A percentile compares a stretch with the other conserved stretches of the same genome.
These are phyloP conservation scores for Mortierella sp. DNA, from an alignment of 371 early-diverging fungal genomes.

Conservation along the genomic window DNA sequence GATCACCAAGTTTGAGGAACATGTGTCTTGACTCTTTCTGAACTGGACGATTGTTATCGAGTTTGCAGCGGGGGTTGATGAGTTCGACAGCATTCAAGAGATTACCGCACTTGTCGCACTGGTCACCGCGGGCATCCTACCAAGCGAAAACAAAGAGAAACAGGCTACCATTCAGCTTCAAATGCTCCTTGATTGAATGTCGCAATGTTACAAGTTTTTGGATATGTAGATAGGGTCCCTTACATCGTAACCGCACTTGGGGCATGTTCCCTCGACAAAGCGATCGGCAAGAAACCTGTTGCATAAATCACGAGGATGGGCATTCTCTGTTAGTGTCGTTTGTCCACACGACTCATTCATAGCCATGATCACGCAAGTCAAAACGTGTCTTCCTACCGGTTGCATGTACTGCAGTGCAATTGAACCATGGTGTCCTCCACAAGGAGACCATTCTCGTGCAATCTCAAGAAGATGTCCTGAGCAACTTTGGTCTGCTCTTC, in stretches of 20 bases:
- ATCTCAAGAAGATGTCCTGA: conserved; percentile 92
- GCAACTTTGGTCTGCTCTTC: conserved; percentile 91
- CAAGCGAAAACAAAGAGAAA: not conserved
- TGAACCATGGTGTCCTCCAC: conserved; percentile 86
- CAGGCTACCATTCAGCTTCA: too few species aligned
- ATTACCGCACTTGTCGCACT: conserved; percentile 98
- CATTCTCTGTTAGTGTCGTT: not conserved
- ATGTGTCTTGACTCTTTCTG: conserved; percentile 91
- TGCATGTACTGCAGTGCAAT: conserved; percentile 91
- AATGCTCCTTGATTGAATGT: too few species aligned
- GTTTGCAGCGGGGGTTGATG: conserved; percentile 94
- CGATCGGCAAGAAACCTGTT: conserved; percentile 93
- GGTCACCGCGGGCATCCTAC: conserved; percentile 98
- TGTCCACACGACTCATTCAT: not conserved
- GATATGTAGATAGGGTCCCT: not conserved
- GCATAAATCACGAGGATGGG: not conserved
- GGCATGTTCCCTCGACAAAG: conserved; percentile 98
- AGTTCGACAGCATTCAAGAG: conserved; percentile 95
- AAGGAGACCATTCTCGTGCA: conserved; percentile 82
- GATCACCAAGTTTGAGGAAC: conserved; percentile 89
- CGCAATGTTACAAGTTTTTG: too few species aligned
- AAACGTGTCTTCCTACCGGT: conserved; percentile 63
- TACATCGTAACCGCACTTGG: conserved; percentile 86
- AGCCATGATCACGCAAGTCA: not conserved
- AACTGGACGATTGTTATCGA: conserved; percentile 87